Base-by-base conservation (phyloP, 768 basidiomycete genomes). In the Boletus coccyginus region DNA sequence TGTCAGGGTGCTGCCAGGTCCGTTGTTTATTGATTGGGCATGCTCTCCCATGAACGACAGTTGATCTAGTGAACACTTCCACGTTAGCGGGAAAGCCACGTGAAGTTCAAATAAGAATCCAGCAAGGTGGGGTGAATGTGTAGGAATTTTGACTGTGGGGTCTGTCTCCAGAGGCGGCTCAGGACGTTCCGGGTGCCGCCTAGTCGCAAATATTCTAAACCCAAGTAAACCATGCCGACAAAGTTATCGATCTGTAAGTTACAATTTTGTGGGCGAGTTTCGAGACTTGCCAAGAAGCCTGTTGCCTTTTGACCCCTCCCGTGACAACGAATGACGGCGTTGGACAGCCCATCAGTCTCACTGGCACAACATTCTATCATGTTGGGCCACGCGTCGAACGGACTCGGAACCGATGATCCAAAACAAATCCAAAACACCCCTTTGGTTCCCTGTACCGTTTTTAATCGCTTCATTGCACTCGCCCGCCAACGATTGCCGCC, bases 371-470 rank as follows among this genome's bases (percentile, higher is more conserved):
- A 35, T 74, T 76, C 69, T 80, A 78, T 21, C 21, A 21, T 62
- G 70, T 72, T 24, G 78, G 78, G 21, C 21, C 21, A 21, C 17
- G 52, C 62, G 35, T 73, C 62, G 50, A 80, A 81, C 62, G 70
- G 21, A 21, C 21, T 21, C 21, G 21, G 70, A 55, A 77, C 77
- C 14, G 21, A 21, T 21, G 21, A 69, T 81, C 36, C 55, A 68
- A 7, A 73, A 74, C 53, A 17, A 21, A 69, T 81, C 36, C 55
- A 68, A 7, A 73, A 74, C 53, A 16, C 61, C 1, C 65, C 70
- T 0, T 39, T 74, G 27, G 78, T 81, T n/a, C 16, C 66, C 0
- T 79, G 80, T 16, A 70, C 70, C 55, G 68, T 67, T 19, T 81
- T 79, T 56, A 71, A 79, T 58, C 71, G 78, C 3, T 73, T 81